Evolutionary conservation across 768 basidiomycete genomes (phyloP), one percentile per base, ranked within the genome.

Genomic region (Pleurotus sapidus): DNA sequence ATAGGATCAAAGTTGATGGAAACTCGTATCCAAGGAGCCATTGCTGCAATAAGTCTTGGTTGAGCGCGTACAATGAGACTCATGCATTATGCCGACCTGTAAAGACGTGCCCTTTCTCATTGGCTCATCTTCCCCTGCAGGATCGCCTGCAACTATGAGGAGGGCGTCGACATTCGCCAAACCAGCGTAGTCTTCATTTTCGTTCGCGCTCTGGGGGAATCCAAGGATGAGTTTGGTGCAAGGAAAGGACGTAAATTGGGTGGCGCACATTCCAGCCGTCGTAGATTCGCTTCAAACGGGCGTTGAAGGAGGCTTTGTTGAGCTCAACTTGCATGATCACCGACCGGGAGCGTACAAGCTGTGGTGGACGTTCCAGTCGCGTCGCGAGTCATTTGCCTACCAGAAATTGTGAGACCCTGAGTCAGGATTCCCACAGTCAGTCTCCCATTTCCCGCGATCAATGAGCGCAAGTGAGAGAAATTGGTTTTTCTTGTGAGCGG

Each of bases 11-110:
- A 0, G 96, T 98, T 0, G 94, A 93, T 2, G 96, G 97, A 67
- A 98, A 98, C 72, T 99, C 96, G 71, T 95, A 98, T 12, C 95
- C 96, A 39, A 98, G 82, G 15, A 99, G 79, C 92, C 95, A 97
- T 67, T 95, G 95, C 96, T 97, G 62, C 58, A 49, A 34, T 47
- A 27, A 49, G 55, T 60, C 60, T 62, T 59, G 64, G 17, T 40
- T 54, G 43, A 65, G 62, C 60, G 49, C 63, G 59, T 49, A 34
- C 43, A 48, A 43, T 45, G 15, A 30, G 34, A 49, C 30, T 34
- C 39, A 18, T 17, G 24, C 38, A 47, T 59, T 37, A 23, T 27
- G 67, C 84, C 59, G 60, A 93, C 96, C 77, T 98, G 96, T 59
- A 98, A 82, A 40, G 93, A 93, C 23, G 90, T 91, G 9, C 94